These are phyloP conservation scores for Pichia sp. DNA, from an alignment of 1,139 yeast species.

Conservation along the genomic window DNA sequence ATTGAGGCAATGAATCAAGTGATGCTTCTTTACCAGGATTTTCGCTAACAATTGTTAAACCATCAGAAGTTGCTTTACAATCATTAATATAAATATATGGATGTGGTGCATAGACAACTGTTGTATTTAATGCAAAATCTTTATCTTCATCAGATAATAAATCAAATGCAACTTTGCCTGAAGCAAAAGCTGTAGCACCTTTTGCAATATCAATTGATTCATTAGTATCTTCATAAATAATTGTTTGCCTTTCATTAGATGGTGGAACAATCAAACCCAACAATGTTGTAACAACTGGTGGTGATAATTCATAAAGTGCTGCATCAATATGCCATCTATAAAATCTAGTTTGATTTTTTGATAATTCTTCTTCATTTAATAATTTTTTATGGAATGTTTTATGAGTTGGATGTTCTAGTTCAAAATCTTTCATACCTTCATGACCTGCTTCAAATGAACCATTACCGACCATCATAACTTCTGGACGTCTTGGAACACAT, in stretches of 20 bases:
- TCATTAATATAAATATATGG: constrained; percentile 81
- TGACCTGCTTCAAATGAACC: constrained; percentile 58
- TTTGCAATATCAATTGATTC: constrained; percentile 63
- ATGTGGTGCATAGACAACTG: constrained; percentile 84
- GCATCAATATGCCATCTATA: constrained; percentile 94
- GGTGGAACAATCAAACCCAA: constrained; percentile 79
- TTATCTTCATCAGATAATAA: constrained; percentile 62
- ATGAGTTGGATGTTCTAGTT: constrained; percentile 77
- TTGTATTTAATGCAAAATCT: constrained; percentile 64
- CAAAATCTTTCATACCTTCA: constrained; percentile 62
- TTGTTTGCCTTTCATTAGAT: constrained; percentile 39
- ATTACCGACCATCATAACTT: constrained; percentile 83
- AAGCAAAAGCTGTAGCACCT: constrained; percentile 84
- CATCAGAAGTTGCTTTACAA: constrained; percentile 77
- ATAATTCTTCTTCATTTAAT: constrained; percentile 54
- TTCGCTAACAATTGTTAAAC: constrained; percentile 78
- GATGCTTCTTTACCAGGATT: constrained; percentile 53
- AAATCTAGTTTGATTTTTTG: constrained; percentile 62
- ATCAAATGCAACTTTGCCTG: constrained; percentile 72
- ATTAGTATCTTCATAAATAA: constrained; percentile 61
- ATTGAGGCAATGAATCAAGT: constrained; percentile 63
- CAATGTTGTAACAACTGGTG: constrained; percentile 79
- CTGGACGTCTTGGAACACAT: constrained; percentile 76
- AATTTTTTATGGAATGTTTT: constrained; percentile 67
- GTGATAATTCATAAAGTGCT: constrained; percentile 77